Percentiles rank a stretch among this genome's conserved stretches.
These are phyloP conservation scores for Penicillium angulare DNA, from an alignment of 495 filamentous ascomycete genomes.

Conservation along the genomic window DNA sequence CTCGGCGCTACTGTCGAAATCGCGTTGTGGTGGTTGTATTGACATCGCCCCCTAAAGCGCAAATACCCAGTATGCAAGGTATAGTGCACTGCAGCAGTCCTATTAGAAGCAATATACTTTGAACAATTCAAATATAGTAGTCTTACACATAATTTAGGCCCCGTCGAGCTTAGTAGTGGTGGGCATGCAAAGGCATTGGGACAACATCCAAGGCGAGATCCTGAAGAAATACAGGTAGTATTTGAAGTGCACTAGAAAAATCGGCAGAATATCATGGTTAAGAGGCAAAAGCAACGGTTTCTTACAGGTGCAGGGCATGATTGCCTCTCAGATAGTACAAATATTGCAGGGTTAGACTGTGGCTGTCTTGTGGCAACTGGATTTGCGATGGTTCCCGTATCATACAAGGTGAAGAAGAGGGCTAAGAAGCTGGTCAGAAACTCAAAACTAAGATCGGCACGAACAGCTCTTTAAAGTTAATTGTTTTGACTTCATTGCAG, in stretches of 20 bases:
- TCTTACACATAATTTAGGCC: slow-evolving; percentile 5
- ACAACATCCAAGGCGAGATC: neutral
- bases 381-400: neutral
- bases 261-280: no score
- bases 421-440: neutral
- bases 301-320: no score
- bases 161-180: neutral
- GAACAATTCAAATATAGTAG: neutral
- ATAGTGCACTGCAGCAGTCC: slow-evolving; percentile 1
- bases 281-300: no score
- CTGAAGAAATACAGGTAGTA: slow-evolving; percentile 1
- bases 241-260: neutral
- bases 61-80: slow-evolving; percentile 5
- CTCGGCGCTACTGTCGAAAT: no score
- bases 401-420: neutral
- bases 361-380: neutral
- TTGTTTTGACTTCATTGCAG: no score
- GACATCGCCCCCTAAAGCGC: neutral
- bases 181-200: slow-evolving; percentile 1
- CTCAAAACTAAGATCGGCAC: neutral
- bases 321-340: no score
- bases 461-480: no score
- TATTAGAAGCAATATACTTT: neutral
- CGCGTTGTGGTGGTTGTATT: neutral
- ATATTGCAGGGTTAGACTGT: no score